These are phyloP conservation scores for Trichoderma breve DNA, from an alignment of 2,329 filamentous ascomycete genomes.

Conservation along the genomic window DNA sequence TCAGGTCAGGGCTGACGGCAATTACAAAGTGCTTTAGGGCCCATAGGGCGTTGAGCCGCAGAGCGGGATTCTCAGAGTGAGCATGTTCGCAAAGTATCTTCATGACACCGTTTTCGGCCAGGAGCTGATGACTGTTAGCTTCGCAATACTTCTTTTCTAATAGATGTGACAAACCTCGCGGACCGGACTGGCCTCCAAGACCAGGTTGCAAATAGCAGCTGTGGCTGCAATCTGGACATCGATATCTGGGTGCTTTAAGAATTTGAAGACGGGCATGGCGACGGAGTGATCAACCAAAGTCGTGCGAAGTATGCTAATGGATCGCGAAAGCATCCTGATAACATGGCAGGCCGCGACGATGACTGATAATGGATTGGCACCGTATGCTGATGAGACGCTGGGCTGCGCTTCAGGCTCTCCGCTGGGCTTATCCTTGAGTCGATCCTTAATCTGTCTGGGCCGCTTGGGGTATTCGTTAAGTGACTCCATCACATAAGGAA, in stretches of 20 bases:
- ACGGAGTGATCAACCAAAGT: slow-evolving; percentile 84
- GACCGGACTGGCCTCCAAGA: slow-evolving; percentile 88
- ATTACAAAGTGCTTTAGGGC: slow-evolving; percentile 87
- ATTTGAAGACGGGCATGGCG: slow-evolving; percentile 69
- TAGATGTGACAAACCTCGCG: slow-evolving; percentile 63
- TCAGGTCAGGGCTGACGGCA: slow-evolving; percentile 67
- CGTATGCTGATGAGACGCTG: slow-evolving; percentile 51
- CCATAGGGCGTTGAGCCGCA: slow-evolving; percentile 87
- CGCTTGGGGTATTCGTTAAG: slow-evolving; percentile 58
- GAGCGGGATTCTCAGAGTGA: slow-evolving; percentile 72
- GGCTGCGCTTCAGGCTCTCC: slow-evolving; percentile 28
- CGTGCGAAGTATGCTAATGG: slow-evolving; percentile 79
- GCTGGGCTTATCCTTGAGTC: slow-evolving; percentile 38
- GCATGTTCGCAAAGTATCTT: slow-evolving; percentile 79
- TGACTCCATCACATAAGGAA: slow-evolving; percentile 81
- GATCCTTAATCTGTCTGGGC: slow-evolving; percentile 45
- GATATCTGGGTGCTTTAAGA: slow-evolving; percentile 71
- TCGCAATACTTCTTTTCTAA: not conserved
- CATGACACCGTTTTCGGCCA: slow-evolving; percentile 72
- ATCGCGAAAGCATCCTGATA: slow-evolving; percentile 77
- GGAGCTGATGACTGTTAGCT: slow-evolving; percentile 50
- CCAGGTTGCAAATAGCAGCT: slow-evolving; percentile 77
- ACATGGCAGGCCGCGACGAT: slow-evolving; percentile 83
- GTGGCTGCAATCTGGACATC: slow-evolving; percentile 86
- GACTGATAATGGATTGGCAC: slow-evolving; percentile 71